These are phyloP conservation scores for Alternaria viburni DNA, from an alignment of 2,329 filamentous ascomycete genomes.

Conservation along the genomic window DNA sequence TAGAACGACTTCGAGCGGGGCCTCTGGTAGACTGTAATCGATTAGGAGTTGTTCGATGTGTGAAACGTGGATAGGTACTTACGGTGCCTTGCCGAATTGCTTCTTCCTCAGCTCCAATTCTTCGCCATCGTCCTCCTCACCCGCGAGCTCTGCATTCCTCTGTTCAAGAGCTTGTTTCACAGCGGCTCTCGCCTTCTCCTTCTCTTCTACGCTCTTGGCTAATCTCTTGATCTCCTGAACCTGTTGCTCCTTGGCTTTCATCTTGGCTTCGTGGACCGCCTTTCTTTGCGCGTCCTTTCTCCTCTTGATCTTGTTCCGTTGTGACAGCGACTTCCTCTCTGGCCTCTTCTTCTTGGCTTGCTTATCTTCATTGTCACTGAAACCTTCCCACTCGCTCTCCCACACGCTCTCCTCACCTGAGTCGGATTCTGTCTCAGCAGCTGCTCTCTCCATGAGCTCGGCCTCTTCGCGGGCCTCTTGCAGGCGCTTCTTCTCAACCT, in stretches of 20 bases:
- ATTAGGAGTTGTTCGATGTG: conserved; percentile 12
- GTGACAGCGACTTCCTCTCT: conserved; percentile 81
- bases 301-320: conserved; percentile 86
- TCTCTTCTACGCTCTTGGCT: conserved; percentile 66
- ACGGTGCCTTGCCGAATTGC: conserved; percentile 71
- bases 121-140: conserved; percentile 45
- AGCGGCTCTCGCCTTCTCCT: conserved; percentile 56
- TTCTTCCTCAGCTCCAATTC: conserved; percentile 66
- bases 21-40: conserved; percentile 70
- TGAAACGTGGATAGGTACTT: conserved; percentile 22
- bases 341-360: conserved; percentile 74
- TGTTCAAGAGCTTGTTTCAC: conserved; percentile 33
- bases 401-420: conserved; percentile 89
- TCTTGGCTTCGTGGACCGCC: conserved; percentile 75
- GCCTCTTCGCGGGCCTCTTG: conserved; percentile 70
- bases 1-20: conserved; percentile 57
- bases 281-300: conserved; percentile 85
- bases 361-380: conserved; percentile 58
- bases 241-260: conserved; percentile 76
- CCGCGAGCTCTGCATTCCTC: conserved; percentile 30
- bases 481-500: conserved; percentile 76
- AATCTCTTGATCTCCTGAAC: conserved; percentile 74
- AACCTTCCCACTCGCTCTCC: conserved; percentile 80
- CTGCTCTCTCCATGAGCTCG: conserved; percentile 70
- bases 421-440: conserved; percentile 75